Base-by-base conservation (phyloP, 2,329 filamentous ascomycete species). In the Gaeumannomyces tritici region DNA sequence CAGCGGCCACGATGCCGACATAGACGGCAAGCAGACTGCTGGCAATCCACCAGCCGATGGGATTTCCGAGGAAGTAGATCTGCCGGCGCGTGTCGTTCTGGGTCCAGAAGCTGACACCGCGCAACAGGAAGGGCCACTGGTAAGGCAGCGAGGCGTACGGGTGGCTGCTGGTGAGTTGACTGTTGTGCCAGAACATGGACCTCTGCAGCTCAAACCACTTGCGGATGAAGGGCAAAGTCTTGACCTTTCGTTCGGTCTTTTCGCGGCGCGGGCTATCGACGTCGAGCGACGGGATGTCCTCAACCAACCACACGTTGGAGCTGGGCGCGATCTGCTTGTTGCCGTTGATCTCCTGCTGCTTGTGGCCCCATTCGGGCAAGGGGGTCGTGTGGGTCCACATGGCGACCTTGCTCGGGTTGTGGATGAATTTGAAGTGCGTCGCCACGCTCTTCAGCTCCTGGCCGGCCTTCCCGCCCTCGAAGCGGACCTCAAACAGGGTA, bases 121-220 rank as follows among this genome's bases (percentile, higher is more conserved):
- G 89, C 63, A 99, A 85, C 72, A 99, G 83, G 84, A 99, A 98
- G 1, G 95, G 95, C 95, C 95, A 99, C 72, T 96, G 91, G 78
- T 96, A 95, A 8, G 95, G 95, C 73, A 93, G 89, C 70, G 91
- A 96, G 55, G 95, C 86, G 74, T 99, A 99, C 1, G 95, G 95
- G 75, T 99, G 95, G 73, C 91, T 96, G 79, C 92, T 96, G 57
- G 95, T 99, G 72, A 99, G 80, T 70, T 96, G 93, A 76, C 93
- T 98, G 83, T 99, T 99, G 82, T 99, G 95, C 83, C 90, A 93
- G 83, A 99, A 99, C 93, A 99, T 99, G 70, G 93, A 91, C 60
- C 93, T 87, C 77, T 99, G 95, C 63, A 99, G 83, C 80, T 99
- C 95, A 67, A 97, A 86, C 83, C 93, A 99, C 80, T 99, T 99